A percentile compares a stretch with the other conserved stretches of the same genome.
These are phyloP conservation scores for Priceomyces carsonii DNA, from an alignment of 805 yeast genomes.

Conservation along the genomic window DNA sequence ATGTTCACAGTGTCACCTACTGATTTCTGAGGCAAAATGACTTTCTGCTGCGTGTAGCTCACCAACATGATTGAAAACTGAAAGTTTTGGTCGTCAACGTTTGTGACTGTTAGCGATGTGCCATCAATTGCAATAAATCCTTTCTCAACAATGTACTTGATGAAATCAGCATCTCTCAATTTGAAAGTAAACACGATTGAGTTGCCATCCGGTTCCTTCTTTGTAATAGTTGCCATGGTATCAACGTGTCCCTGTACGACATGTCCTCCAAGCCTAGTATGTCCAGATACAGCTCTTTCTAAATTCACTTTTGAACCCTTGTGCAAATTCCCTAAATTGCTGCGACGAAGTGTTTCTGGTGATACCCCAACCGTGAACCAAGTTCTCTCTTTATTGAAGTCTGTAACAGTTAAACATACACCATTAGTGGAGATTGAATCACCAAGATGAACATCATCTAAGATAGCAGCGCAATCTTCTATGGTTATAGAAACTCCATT, in stretches of 20 bases:
- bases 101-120: constrained; percentile 83
- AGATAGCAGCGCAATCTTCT: constrained; percentile 57
- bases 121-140: constrained; percentile 96
- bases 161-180: constrained; percentile 60
- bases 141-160: constrained; percentile 84
- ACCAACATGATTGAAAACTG: constrained; percentile 88
- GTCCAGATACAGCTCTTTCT: constrained; percentile 87
- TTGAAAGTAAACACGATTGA: constrained; percentile 75
- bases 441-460: constrained; percentile 85
- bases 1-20: constrained; percentile 74
- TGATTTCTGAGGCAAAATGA: constrained; percentile 65
- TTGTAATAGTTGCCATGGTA: constrained; percentile 70
- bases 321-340: constrained; percentile 66
- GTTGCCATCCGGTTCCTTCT: constrained; percentile 62
- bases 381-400: constrained; percentile 50
- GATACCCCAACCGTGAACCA: constrained; percentile 87
- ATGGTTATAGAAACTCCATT: constrained; percentile 74
- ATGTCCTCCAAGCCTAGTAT: constrained; percentile 93
- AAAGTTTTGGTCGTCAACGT: constrained; percentile 58
- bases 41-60: constrained; percentile 83
- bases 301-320: constrained; percentile 71
- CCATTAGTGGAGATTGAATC: constrained; percentile 94
- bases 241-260: constrained; percentile 98
- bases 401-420: constrained; percentile 88
- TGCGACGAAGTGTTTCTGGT: constrained; percentile 85